These are phyloP conservation scores for sunflower (Helianthus annuus) DNA, from an alignment of 129 eudicot genomes.

Conservation along the genomic window HanXRQr2.0-SUNRISE NC_035434.2:174436493-174436992, in stretches of 20 bases:
- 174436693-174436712: neutral
- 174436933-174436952: conserved; percentile 22
- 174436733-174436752: neutral
- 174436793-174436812: conserved; percentile 1
- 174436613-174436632: neutral
- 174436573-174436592: neutral
- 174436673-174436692: neutral
- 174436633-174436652: neutral
- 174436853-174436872: neutral
- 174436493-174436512: too few species aligned
- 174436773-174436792: neutral
- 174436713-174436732: neutral
- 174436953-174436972: conserved; percentile 1
- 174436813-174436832: conserved; percentile 10
- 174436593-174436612: neutral
- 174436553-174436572: neutral
- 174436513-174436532: too few species aligned
- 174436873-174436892: neutral
- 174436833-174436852: neutral
- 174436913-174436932: neutral
- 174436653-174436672: neutral
- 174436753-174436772: neutral
- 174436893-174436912: neutral
- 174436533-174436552: neutral
- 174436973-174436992: conserved; percentile 1